Conservation (phyloP, 495 filamentous ascomycete species). For the Aspergillus affinis region DNA sequence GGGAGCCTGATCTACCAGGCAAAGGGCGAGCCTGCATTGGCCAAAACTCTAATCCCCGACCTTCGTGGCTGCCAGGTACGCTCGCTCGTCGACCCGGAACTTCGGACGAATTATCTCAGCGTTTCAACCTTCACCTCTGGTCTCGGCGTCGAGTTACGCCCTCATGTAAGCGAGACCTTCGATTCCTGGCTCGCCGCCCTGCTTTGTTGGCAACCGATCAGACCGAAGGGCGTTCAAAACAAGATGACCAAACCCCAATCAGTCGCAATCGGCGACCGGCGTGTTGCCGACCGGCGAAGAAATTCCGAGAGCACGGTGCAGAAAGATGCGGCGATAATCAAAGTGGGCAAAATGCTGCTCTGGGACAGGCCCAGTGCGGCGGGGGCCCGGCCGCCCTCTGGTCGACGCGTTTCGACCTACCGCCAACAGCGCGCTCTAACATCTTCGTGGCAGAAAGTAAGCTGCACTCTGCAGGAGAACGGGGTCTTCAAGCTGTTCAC, state of each 20-base stretch:
- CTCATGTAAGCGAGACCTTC: slow-evolving; percentile 70
- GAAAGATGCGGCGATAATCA: slow-evolving; percentile 88
- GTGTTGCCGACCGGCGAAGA: slow-evolving; percentile 53
- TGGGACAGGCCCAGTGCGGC: slow-evolving; percentile 66
- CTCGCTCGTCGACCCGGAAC: slow-evolving; percentile 61
- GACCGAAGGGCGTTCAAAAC: slow-evolving; percentile 70
- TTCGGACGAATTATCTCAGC: slow-evolving; percentile 72
- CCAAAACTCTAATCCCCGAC: slow-evolving; percentile 70
- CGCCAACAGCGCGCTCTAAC: slow-evolving; percentile 55
- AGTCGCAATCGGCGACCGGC: slow-evolving; percentile 49
- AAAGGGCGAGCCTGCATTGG: slow-evolving; percentile 54
- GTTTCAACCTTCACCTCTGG: slow-evolving; percentile 69
- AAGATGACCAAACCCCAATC: slow-evolving; percentile 69
- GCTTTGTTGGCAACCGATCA: slow-evolving; percentile 90
- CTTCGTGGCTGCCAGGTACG: slow-evolving; percentile 83
- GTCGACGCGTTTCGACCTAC: slow-evolving; percentile 50
- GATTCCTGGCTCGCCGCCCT: slow-evolving; percentile 92
- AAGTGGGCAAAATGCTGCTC: slow-evolving; percentile 89
- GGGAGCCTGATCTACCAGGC: slow-evolving; percentile 58
- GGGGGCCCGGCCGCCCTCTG: slow-evolving; percentile 40
- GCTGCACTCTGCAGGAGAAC: slow-evolving; percentile 92
- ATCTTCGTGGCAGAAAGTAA: slow-evolving; percentile 78
- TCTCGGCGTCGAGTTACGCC: slow-evolving; percentile 71
- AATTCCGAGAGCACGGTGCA: slow-evolving; percentile 61
- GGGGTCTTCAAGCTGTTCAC: slow-evolving; percentile 89